A percentile compares a stretch with the other conserved stretches of the same genome.
Conservation (phyloP, 306 rosid genomes). For the Pterocarpus macrocarpus region DNA sequence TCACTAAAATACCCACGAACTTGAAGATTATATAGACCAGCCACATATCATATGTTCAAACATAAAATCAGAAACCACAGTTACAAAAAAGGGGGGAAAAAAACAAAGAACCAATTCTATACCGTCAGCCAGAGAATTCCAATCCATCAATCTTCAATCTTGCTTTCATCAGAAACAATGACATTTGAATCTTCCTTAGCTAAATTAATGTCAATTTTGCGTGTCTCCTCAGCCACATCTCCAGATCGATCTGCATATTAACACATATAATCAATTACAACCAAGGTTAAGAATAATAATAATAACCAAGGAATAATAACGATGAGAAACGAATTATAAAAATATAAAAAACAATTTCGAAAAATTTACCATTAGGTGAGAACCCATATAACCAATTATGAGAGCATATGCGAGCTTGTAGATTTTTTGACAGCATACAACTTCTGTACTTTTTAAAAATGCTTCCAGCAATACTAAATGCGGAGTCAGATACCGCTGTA, state of each 20-base stretch:
- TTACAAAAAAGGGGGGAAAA: background rate
- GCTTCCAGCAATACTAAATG: conserved; percentile 1
- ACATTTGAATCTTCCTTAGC: background rate
- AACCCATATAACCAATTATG: conserved; percentile 37
- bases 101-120: conserved; percentile 6
- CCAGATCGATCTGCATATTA: conserved; percentile 13
- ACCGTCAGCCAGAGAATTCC: background rate
- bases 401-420: conserved; percentile 35
- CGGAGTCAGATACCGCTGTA: conserved; percentile 25
- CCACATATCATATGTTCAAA: conserved; percentile 1
- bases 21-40: background rate
- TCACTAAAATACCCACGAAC: background rate
- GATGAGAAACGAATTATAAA: background rate
- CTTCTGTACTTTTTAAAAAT: conserved; percentile 26
- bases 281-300: background rate
- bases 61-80: background rate
- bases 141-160: conserved; percentile 2
- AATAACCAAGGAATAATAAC: background rate
- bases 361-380: conserved; percentile 35
- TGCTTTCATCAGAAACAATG: background rate
- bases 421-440: conserved; percentile 26
- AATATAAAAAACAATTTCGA: background rate
- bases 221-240: conserved; percentile 24
- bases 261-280: conserved; percentile 3
- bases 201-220: background rate